These are phyloP conservation scores for Leccinum boreale DNA, from an alignment of 768 basidiomycete genomes.

Conservation along the genomic window DNA sequence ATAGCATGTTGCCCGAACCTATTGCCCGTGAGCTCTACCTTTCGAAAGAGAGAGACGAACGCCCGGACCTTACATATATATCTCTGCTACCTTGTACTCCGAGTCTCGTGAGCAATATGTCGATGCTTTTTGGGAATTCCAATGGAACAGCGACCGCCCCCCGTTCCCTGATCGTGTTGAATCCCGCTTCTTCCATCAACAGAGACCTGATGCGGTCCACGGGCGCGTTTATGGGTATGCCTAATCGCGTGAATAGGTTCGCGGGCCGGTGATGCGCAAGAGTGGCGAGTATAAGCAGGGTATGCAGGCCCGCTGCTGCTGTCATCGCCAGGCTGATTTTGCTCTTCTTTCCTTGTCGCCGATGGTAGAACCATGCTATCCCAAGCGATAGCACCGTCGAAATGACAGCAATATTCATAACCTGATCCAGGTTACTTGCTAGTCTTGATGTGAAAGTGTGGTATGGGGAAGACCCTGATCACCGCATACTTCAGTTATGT, in stretches of 20 bases:
- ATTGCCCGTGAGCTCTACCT: background rate
- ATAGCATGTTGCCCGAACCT: slow-evolving; percentile 71
- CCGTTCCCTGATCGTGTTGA: slow-evolving; percentile 23
- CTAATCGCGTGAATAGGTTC: slow-evolving; percentile 59
- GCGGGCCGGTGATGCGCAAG: slow-evolving; percentile 39
- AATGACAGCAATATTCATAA: slow-evolving; percentile 8
- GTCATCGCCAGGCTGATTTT: slow-evolving; percentile 4
- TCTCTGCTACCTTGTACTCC: slow-evolving; percentile 55
- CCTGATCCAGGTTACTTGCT: background rate
- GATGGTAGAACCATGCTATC: slow-evolving; percentile 14
- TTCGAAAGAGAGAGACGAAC: background rate
- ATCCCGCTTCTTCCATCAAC: slow-evolving; percentile 42
- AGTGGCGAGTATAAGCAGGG: slow-evolving; percentile 15
- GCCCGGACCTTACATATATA: slow-evolving; percentile 54
- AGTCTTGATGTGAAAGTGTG: no score
- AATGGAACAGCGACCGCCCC: slow-evolving; percentile 11
- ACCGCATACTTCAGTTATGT: slow-evolving; percentile 1
- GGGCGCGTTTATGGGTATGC: slow-evolving; percentile 52
- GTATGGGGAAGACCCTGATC: slow-evolving; percentile 11
- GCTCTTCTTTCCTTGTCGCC: slow-evolving; percentile 1
- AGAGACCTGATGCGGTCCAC: slow-evolving; percentile 49
- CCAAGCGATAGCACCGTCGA: slow-evolving; percentile 19
- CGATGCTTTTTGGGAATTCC: slow-evolving; percentile 46
- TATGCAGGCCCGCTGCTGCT: slow-evolving; percentile 13
- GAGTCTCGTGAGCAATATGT: slow-evolving; percentile 52